A percentile compares a stretch with the other conserved stretches of the same genome.
phyloP scores from a whole-genome alignment of 257 asterid species.

The Nicotiana obtusifolia region DNA sequence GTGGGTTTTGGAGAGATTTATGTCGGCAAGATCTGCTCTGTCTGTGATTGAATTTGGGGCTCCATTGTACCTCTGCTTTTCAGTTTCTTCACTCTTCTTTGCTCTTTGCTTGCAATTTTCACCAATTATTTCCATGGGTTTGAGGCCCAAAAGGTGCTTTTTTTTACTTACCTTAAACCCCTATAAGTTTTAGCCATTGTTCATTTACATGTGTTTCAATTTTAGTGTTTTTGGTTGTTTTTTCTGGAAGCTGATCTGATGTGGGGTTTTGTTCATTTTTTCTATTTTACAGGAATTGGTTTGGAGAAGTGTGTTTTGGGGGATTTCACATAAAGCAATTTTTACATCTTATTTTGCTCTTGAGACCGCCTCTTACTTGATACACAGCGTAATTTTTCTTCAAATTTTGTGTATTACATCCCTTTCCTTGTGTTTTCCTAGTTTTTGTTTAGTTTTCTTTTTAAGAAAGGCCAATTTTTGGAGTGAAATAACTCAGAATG shows the following conservation, averaged over 20 bases:
- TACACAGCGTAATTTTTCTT: neutral
- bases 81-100: constrained; percentile 18
- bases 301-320: constrained; percentile 78
- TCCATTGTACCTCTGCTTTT: constrained; percentile 40
- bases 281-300: constrained; percentile 63
- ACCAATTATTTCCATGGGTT: constrained; percentile 86
- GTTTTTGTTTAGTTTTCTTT: constrained; percentile 10
- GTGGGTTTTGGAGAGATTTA: constrained; percentile 44
- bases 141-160: constrained; percentile 82
- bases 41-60: constrained; percentile 38
- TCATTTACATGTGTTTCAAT: too few species aligned
- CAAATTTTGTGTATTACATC: neutral
- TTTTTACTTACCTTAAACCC: constrained; percentile 20
- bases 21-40: constrained; percentile 75
- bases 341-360: constrained; percentile 54
- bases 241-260: constrained; percentile 27
- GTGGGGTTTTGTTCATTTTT: neutral
- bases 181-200: neutral
- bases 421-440: neutral
- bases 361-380: constrained; percentile 43
- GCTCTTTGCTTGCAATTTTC: constrained; percentile 30
- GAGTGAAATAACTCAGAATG: constrained; percentile 22
- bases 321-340: constrained; percentile 80
- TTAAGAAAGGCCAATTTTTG: neutral
- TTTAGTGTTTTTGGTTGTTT: constrained; percentile 17